Conservation (phyloP, 2,329 filamentous ascomycete genomes). For the Colletotrichum trifolii region DNA sequence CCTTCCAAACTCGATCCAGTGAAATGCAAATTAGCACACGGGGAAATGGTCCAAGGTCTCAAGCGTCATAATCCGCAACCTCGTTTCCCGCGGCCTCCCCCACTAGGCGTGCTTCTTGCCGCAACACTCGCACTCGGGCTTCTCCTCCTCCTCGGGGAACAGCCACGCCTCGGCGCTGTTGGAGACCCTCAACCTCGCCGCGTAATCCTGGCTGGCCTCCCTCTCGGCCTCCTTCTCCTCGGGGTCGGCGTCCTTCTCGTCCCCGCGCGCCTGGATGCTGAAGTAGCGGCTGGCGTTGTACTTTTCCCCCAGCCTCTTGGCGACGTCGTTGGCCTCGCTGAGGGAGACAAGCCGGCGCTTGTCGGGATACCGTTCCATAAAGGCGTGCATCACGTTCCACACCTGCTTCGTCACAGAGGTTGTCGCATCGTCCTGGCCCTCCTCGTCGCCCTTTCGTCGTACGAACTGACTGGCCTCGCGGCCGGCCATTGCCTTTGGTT, state of each 20-base stretch:
- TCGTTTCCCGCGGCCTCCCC: no score
- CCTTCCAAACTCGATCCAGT: no score
- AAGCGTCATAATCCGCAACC: no score
- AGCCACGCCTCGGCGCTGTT: not conserved
- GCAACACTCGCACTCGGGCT: constrained; percentile 11
- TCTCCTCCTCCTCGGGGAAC: constrained; percentile 1
- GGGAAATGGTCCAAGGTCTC: not conserved
- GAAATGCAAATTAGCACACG: not conserved
- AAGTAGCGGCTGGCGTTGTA: constrained; percentile 53
- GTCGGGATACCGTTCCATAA: constrained; percentile 43
- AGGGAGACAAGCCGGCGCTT: constrained; percentile 64
- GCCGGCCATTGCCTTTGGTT: constrained; percentile 19
- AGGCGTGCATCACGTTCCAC: constrained; percentile 41
- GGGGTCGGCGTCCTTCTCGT: constrained; percentile 41
- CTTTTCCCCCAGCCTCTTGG: constrained; percentile 64
- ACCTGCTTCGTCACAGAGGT: constrained; percentile 18
- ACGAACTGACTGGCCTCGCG: constrained; percentile 27
- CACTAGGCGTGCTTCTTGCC: constrained; percentile 9
- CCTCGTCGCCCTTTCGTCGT: constrained; percentile 5
- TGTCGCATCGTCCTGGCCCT: not conserved
- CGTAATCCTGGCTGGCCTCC: constrained; percentile 46
- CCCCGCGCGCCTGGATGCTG: constrained; percentile 42
- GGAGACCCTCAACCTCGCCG: constrained; percentile 24
- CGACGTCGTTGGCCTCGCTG: constrained; percentile 69
- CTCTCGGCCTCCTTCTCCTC: constrained; percentile 41